Evolutionary conservation across 164 flowering plant genomes (phyloP).

Genomic region (Chimonanthus praecox): DNA sequence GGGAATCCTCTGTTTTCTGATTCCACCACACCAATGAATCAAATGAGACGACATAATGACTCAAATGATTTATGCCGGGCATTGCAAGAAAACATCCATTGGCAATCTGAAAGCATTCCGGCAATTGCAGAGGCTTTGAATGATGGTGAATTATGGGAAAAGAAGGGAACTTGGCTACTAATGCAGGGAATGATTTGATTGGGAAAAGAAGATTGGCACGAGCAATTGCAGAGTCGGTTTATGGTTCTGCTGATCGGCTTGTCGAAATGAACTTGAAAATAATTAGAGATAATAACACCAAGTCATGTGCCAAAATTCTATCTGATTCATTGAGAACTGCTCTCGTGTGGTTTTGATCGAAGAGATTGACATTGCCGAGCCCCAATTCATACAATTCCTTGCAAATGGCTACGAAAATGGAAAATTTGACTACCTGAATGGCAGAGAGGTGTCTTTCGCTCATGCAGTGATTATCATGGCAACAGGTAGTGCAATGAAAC

Average conservation of each 20-base stretch:
- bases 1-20: constrained; percentile 39
- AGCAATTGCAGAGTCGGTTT: constrained; percentile 43
- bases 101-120: constrained; percentile 50
- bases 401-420: constrained; percentile 30
- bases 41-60: constrained; percentile 9
- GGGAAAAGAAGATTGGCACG: constrained; percentile 65
- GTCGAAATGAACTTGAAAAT: constrained; percentile 42
- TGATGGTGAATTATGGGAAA: constrained; percentile 17
- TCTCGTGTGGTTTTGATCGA: constrained; percentile 50
- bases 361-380: constrained; percentile 45
- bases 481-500: constrained; percentile 12
- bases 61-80: constrained; percentile 22
- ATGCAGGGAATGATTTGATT: constrained; percentile 51
- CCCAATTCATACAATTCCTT: constrained; percentile 40
- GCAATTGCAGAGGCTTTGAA: constrained; percentile 45
- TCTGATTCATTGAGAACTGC: constrained; percentile 22
- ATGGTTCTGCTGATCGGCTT: constrained; percentile 46
- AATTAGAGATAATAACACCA: constrained; percentile 7
- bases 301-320: constrained; percentile 24
- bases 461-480: constrained; percentile 40
- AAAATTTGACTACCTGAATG: constrained; percentile 22
- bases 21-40: constrained; percentile 10
- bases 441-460: constrained; percentile 9
- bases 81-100: constrained; percentile 59
- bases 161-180: constrained; percentile 44